A percentile compares a stretch with the other conserved stretches of the same genome.
Conservation (phyloP, 1,139 yeast genomes). For the Yamadazyma trypodendri region DNA sequence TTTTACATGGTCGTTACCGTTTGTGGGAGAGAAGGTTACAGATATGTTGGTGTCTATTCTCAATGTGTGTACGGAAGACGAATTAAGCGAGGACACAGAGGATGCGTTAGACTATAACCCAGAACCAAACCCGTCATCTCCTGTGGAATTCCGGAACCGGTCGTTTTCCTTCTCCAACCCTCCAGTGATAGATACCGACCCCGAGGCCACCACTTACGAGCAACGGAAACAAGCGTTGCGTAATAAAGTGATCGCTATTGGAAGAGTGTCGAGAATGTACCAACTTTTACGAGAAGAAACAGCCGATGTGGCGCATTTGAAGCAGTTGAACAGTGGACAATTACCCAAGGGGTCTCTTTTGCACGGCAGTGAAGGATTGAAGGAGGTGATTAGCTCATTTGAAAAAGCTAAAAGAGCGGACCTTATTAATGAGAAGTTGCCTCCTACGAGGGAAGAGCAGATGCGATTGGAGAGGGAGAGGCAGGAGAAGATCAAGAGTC, state of each 20-base stretch:
- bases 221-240: constrained; percentile 65
- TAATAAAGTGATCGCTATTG: constrained; percentile 91
- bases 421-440: constrained; percentile 80
- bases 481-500: constrained; percentile 38
- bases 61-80: constrained; percentile 94
- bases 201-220: constrained; percentile 26
- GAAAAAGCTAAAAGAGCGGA: constrained; percentile 87
- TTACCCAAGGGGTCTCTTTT: constrained; percentile 87
- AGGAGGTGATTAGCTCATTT: constrained; percentile 66
- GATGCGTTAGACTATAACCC: constrained; percentile 16
- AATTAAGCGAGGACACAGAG: constrained; percentile 73
- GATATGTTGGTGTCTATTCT: constrained; percentile 90
- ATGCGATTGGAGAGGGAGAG: constrained; percentile 47
- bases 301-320: constrained; percentile 81
- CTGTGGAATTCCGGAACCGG: constrained; percentile 12
- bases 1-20: constrained; percentile 95
- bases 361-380: constrained; percentile 80
- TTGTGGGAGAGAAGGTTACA: constrained; percentile 95
- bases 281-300: constrained; percentile 86
- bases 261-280: constrained; percentile 92
- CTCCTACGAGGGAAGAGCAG: constrained; percentile 71
- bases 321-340: constrained; percentile 60
- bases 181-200: constrained; percentile 10
- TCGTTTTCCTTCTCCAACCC: constrained; percentile 7
- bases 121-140: constrained; percentile 15